Evolutionary conservation across 179 eudicot species (phyloP).

Genomic region (Gypsophila paniculata): DNA sequence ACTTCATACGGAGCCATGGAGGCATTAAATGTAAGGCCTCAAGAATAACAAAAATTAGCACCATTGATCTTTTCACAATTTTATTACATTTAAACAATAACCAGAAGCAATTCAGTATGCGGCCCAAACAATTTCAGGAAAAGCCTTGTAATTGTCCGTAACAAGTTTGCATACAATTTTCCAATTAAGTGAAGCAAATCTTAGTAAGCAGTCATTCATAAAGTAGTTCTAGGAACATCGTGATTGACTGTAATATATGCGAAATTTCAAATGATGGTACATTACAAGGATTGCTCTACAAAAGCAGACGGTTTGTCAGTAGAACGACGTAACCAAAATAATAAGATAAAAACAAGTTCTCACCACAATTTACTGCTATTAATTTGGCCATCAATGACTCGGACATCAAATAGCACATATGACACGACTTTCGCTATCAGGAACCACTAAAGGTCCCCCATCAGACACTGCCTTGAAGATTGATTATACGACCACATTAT

Average conservation of each 20-base stretch:
- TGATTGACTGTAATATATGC: not conserved
- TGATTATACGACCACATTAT: not conserved
- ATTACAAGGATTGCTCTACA: not conserved
- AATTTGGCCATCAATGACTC: not conserved
- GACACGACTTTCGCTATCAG: not conserved
- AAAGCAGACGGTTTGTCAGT: not conserved
- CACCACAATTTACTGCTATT: not conserved
- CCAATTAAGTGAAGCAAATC: not conserved
- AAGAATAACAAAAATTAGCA: not conserved
- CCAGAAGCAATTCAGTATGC: not conserved
- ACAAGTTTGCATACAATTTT: not conserved
- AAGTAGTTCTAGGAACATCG: not conserved
- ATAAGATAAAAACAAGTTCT: no score
- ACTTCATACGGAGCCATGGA: not conserved
- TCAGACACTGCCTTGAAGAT: constrained; percentile 10
- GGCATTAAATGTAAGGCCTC: not conserved
- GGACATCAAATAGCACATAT: not conserved
- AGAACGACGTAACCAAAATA: not conserved
- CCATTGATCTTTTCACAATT: not conserved
- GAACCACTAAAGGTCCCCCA: constrained; percentile 9
- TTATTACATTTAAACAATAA: not conserved
- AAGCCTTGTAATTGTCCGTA: not conserved
- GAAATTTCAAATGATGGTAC: not conserved
- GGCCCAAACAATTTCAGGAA: not conserved
- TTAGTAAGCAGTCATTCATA: not conserved